These are phyloP conservation scores for Torrubiella hemipterigena DNA, from an alignment of 2,329 filamentous ascomycete genomes.

Conservation along the genomic window DNA sequence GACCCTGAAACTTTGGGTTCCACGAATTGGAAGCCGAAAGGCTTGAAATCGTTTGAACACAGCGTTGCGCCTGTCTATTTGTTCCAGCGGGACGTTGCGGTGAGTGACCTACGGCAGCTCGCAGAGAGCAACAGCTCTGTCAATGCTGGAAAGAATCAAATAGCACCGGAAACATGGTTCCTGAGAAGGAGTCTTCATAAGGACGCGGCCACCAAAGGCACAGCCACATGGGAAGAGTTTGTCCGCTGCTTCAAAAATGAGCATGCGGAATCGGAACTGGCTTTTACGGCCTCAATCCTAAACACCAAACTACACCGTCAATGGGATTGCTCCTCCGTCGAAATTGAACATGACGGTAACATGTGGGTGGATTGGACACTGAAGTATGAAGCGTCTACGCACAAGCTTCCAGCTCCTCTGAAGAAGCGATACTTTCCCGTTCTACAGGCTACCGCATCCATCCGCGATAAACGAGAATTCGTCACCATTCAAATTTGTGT, in stretches of 20 bases:
- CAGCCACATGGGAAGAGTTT: constrained; percentile 55
- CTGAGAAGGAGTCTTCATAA: constrained; percentile 51
- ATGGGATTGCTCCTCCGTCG: constrained; percentile 33
- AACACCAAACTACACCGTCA: constrained; percentile 22
- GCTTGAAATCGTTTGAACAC: constrained; percentile 33
- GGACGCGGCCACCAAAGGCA: constrained; percentile 34
- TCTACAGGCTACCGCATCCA: constrained; percentile 45
- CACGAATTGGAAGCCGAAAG: constrained; percentile 36
- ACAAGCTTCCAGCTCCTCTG: constrained; percentile 48
- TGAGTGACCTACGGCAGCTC: constrained; percentile 27
- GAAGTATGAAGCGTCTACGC: constrained; percentile 51
- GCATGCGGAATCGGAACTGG: constrained; percentile 26
- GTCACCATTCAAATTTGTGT: constrained; percentile 46
- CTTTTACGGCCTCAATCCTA: constrained; percentile 25
- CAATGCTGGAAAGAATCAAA: constrained; percentile 9
- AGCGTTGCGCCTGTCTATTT: constrained; percentile 40
- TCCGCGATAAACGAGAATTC: constrained; percentile 31
- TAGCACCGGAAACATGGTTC: constrained; percentile 45
- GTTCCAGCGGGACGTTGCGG: constrained; percentile 35
- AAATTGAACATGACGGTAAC: constrained; percentile 22
- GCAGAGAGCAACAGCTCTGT: constrained; percentile 17
- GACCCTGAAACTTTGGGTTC: constrained; percentile 13
- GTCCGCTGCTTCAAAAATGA: constrained; percentile 41
- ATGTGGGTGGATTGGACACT: constrained; percentile 37
- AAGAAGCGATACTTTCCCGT: constrained; percentile 55